These are phyloP conservation scores for Boletellus ananas DNA, from an alignment of 768 basidiomycete species.

Conservation along the genomic window DNA sequence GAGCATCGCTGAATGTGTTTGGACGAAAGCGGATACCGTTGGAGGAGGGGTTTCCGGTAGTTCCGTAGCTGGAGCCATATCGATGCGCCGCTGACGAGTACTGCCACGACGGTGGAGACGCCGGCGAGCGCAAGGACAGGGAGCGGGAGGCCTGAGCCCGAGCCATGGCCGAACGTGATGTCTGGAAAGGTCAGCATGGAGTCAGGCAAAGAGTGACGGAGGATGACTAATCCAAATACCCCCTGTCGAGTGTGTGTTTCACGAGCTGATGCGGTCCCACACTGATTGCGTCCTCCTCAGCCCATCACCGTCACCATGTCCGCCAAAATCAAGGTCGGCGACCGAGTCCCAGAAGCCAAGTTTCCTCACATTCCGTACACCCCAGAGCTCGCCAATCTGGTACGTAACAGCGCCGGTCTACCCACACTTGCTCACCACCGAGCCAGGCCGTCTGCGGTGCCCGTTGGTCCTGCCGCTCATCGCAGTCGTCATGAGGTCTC, in stretches of 20 bases:
- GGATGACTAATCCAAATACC: slow-evolving; percentile 2
- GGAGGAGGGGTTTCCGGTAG: slow-evolving; percentile 77
- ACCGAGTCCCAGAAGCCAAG: slow-evolving; percentile 42
- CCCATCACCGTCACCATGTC: slow-evolving; percentile 5
- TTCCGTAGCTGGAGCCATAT: slow-evolving; percentile 82
- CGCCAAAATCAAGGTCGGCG: slow-evolving; percentile 52
- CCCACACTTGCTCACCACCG: background rate
- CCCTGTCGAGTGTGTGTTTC: background rate
- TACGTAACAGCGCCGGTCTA: slow-evolving; percentile 28
- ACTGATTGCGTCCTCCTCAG: background rate
- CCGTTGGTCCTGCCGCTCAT: slow-evolving; percentile 42
- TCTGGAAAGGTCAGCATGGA: slow-evolving; percentile 13
- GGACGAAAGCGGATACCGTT: slow-evolving; percentile 47
- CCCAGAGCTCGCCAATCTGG: slow-evolving; percentile 58
- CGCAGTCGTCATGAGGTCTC: background rate
- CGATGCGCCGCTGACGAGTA: slow-evolving; percentile 65
- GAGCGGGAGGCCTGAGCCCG: slow-evolving; percentile 58
- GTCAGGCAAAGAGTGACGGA: background rate
- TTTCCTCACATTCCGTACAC: slow-evolving; percentile 58
- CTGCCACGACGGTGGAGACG: slow-evolving; percentile 63
- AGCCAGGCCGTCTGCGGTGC: slow-evolving; percentile 57
- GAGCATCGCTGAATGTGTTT: slow-evolving; percentile 4
- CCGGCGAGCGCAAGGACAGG: slow-evolving; percentile 61
- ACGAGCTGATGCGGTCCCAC: background rate
- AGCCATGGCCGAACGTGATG: slow-evolving; percentile 35